A percentile compares a stretch with the other conserved stretches of the same genome.
phyloP scores from a whole-genome alignment of 306 rosid species.

The Ziziphus jujuba region DNA sequence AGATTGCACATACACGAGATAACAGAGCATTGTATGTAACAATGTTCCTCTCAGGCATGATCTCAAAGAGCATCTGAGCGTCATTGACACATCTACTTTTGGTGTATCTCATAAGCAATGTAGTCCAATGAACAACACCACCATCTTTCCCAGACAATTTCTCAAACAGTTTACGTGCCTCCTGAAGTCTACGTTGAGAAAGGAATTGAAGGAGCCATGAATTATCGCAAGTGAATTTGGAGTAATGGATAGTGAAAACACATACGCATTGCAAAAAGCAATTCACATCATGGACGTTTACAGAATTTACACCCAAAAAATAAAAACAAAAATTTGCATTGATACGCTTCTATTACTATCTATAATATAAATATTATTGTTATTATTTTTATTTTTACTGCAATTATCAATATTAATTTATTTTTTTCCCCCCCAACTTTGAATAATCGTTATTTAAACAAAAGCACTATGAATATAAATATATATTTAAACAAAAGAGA shows the following conservation, averaged over 20 bases:
- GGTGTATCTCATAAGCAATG: constrained; percentile 45
- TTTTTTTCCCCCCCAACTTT: too few relatives aligned
- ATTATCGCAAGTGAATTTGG: constrained; percentile 27
- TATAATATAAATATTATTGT: too few relatives aligned
- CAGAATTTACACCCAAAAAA: too few relatives aligned
- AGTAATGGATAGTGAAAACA: constrained; percentile 15
- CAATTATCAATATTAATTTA: too few relatives aligned
- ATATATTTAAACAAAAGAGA: too few relatives aligned
- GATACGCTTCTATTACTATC: too few relatives aligned
- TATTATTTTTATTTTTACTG: too few relatives aligned
- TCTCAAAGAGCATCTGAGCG: constrained; percentile 59
- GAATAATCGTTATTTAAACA: too few relatives aligned
- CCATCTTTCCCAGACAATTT: constrained; percentile 27
- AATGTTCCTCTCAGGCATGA: constrained; percentile 59
- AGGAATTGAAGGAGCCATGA: constrained; percentile 46
- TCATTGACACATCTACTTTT: constrained; percentile 38
- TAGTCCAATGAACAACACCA: constrained; percentile 54
- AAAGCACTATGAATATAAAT: too few relatives aligned
- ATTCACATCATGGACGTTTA: neutral
- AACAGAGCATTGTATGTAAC: constrained; percentile 64
- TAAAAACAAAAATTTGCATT: too few relatives aligned
- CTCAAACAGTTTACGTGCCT: constrained; percentile 52
- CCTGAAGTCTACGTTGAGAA: constrained; percentile 25
- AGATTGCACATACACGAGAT: constrained; percentile 48
- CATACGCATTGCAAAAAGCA: constrained; percentile 9